Evolutionary conservation across 129 eudicot species (phyloP).

Genomic region (Tagetes patula): DNA sequence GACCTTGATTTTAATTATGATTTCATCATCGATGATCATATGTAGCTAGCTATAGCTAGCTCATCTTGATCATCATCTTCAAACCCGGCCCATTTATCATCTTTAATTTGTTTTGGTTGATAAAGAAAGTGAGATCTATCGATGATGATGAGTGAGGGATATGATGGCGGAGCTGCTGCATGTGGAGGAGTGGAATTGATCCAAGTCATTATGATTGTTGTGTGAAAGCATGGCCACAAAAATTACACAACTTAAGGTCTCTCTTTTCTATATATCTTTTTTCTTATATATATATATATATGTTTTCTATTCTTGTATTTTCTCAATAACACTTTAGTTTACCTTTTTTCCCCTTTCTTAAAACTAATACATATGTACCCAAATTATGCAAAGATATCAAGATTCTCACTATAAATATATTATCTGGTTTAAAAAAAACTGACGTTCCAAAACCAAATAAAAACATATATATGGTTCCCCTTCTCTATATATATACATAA

Average conservation of each 20-base stretch:
- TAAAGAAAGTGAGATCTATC: conserved; percentile 18
- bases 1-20: conserved; percentile 20
- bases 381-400: too few species aligned
- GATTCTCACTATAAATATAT: too few species aligned
- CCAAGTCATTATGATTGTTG: conserved; percentile 34
- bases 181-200: not conserved
- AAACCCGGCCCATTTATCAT: not conserved
- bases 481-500: too few species aligned
- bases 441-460: too few species aligned
- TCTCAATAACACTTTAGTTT: not conserved
- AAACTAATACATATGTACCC: too few species aligned
- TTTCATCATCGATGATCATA: conserved; percentile 14
- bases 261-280: not conserved
- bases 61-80: conserved; percentile 24
- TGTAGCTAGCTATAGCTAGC: too few species aligned
- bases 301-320: conserved; percentile 28
- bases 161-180: not conserved
- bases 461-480: too few species aligned
- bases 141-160: conserved; percentile 18
- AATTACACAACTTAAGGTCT: conserved; percentile 13
- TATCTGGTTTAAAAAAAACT: too few species aligned
- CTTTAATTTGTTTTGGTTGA: not conserved
- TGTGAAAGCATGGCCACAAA: conserved; percentile 34
- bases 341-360: not conserved
- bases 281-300: not conserved